Conservation (phyloP, 2,329 filamentous ascomycete species). For the Aspergillus pseudotamarii region DNA sequence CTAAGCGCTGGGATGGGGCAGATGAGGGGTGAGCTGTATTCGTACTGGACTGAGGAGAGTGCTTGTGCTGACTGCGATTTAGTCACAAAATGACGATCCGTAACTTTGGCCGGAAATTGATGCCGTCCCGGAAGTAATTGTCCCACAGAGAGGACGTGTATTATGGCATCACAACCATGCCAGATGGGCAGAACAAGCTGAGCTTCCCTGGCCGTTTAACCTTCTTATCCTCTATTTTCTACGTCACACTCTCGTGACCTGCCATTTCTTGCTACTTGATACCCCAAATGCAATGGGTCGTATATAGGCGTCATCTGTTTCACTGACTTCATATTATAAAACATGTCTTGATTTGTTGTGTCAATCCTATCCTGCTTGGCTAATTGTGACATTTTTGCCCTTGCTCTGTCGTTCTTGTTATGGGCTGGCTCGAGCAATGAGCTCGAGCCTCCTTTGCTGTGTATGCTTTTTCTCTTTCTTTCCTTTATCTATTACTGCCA, state of each 20-base stretch:
- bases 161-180: neutral
- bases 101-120: constrained; percentile 40
- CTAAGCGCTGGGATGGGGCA: constrained; percentile 28
- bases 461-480: neutral
- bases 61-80: constrained; percentile 8
- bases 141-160: neutral
- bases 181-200: neutral
- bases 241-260: constrained; percentile 10
- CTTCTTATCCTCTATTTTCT: constrained; percentile 3
- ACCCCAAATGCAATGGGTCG: constrained; percentile 25
- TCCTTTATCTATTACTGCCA: neutral
- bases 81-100: constrained; percentile 39
- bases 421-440: neutral
- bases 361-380: neutral
- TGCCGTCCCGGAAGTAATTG: constrained; percentile 28
- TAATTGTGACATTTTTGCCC: neutral
- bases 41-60: neutral
- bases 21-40: constrained; percentile 35
- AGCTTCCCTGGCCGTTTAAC: neutral
- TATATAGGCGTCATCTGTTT: constrained; percentile 29
- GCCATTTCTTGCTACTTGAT: constrained; percentile 25
- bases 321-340: constrained; percentile 9
- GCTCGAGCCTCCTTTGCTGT: neutral
- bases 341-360: constrained; percentile 5
- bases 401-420: neutral